Percentiles rank a stretch among this genome's conserved stretches.
Evolutionary conservation across 257 asterid genomes (phyloP).

Genomic region (Nicotiana obtusifolia): DNA sequence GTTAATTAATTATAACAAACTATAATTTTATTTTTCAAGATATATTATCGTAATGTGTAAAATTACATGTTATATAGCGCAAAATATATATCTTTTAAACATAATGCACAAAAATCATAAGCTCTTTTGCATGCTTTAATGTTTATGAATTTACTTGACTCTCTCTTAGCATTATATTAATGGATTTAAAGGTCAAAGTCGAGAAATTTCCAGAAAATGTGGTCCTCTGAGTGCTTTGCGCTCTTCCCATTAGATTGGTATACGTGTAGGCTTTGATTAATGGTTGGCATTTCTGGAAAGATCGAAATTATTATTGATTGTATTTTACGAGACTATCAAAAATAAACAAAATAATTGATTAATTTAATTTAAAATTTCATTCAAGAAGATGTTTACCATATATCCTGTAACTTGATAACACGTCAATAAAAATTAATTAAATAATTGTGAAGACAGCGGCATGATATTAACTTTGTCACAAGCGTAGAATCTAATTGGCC

Average conservation of each 20-base stretch:
- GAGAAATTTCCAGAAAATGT: not conserved
- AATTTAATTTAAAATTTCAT: too few species aligned
- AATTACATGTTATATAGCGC: too few species aligned
- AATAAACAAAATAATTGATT: not conserved
- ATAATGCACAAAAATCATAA: too few species aligned
- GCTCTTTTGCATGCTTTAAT: not conserved
- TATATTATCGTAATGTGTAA: too few species aligned
- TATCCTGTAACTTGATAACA: not conserved
- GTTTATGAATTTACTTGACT: not conserved
- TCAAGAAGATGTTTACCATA: not conserved
- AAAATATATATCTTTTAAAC: too few species aligned
- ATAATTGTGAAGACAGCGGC: not conserved
- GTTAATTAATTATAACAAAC: too few species aligned
- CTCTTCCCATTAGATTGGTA: not conserved
- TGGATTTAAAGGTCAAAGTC: not conserved
- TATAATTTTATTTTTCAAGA: too few species aligned
- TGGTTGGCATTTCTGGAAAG: not conserved
- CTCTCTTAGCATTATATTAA: not conserved
- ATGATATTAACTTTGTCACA: not conserved
- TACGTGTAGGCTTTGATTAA: not conserved
- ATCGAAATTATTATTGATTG: not conserved
- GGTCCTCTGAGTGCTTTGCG: not conserved
- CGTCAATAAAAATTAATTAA: not conserved
- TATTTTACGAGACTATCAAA: not conserved
- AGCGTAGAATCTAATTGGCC: not conserved